phyloP scores from a whole-genome alignment of 2,329 filamentous ascomycete genomes.

The Grosmannia penicillata region DNA sequence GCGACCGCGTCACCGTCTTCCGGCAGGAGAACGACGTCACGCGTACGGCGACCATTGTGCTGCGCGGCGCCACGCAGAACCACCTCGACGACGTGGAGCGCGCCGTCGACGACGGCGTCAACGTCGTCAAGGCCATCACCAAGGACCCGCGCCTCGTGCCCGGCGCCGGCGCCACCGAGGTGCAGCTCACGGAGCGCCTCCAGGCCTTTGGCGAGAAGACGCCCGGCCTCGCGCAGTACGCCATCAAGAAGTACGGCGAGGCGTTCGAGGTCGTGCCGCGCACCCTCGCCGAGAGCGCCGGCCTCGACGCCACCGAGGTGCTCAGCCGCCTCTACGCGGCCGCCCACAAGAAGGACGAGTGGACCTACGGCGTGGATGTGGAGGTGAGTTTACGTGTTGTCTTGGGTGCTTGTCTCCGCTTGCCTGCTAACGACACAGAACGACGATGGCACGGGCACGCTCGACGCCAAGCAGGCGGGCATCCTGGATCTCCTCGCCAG shows the following conservation, averaged over 20 bases:
- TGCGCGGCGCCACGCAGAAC: constrained; percentile 93
- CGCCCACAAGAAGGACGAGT: constrained; percentile 77
- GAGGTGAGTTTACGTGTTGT: constrained; percentile 37
- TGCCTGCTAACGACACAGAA: constrained; percentile 32
- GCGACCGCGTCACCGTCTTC: constrained; percentile 96
- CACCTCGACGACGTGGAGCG: constrained; percentile 94
- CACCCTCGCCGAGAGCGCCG: constrained; percentile 86
- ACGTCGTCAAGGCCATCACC: constrained; percentile 96
- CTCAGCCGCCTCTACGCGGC: constrained; percentile 85
- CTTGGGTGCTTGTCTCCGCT: not conserved
- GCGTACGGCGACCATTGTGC: constrained; percentile 82
- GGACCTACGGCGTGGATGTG: constrained; percentile 87
- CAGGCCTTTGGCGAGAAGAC: constrained; percentile 85
- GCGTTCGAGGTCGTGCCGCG: constrained; percentile 95
- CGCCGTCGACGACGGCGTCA: constrained; percentile 94
- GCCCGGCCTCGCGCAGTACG: constrained; percentile 82
- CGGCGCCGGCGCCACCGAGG: constrained; percentile 86
- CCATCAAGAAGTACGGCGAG: constrained; percentile 94
- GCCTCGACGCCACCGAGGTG: constrained; percentile 93
- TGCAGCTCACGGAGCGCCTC: constrained; percentile 86
- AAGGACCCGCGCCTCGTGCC: constrained; percentile 83
- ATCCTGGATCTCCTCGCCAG: constrained; percentile 85
- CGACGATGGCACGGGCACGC: constrained; percentile 60
- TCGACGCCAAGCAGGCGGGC: constrained; percentile 75
- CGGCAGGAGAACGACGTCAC: constrained; percentile 88